Base-by-base conservation (phyloP, 305 asterid species). In the Solanum chacoense region DNA sequence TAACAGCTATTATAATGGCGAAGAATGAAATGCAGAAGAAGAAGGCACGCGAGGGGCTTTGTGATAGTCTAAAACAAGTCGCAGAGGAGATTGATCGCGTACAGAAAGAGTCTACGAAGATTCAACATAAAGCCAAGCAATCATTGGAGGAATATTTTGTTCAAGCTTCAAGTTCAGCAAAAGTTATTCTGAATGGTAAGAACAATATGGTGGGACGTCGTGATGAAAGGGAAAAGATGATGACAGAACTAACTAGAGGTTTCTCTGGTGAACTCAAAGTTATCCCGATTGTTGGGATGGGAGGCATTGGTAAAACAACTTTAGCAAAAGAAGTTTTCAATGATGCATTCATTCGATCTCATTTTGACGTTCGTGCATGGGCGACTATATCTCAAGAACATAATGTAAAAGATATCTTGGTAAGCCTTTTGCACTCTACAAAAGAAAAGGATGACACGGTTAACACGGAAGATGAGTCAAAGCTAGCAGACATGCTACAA, bases 271-370 rank as follows among this genome's bases (percentile, higher is more conserved):
- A 83, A 4, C 80, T 65, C 38, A 74, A 89, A n/a, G 65, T 87
- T 26, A 89, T 90, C 29, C 88, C 92, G 1, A 65, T 90, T 11
- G 85, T 87, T 1, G 92, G 92, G 18, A 90, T 90, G 92, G 89
- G 89, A 0, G 90, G 90, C 2, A 88, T 85, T 8, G 89, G 90
- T 5, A 88, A 88, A 85, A 88, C 92, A 7, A 88, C 91, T 45
- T 63, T 90, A 34, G 91, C 85, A 13, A 26, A 7, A 69, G 85
- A 28, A n/a, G 40, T 89, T 65, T 90, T 24, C 55, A 67, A 90
- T 32, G 91, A 89, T 73, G 67, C 1, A 1, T 29, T 8, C 4
- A 11, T 75, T 78, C 34, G 2, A 10, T 32, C 36, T 69, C 77
- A 67, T n/a, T 90, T 90, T 50, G 85, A 87, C 0, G 22, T 78